Base-by-base conservation (phyloP, 305 asterid genomes). In the Fraxinus xanthoxyloides region DNA sequence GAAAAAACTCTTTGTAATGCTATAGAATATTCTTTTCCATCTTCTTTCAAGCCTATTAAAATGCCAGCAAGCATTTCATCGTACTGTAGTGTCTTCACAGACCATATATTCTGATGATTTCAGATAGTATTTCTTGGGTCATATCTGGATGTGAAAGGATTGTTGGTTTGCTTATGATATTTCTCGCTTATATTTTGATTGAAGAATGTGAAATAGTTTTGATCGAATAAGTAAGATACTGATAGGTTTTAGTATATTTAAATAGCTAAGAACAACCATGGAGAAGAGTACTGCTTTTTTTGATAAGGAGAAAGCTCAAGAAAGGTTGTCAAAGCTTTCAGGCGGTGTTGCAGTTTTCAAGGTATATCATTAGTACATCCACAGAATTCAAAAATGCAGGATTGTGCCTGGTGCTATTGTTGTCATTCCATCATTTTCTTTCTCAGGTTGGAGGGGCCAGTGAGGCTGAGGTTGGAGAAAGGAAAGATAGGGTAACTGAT, bases 261-360 rank as follows among this genome's bases (percentile, higher is more conserved):
- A 82, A 84, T 93, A 93, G 97, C 93, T 94, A 83, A 91, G 98
- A 82, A 77, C 90, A 77, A 84, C 92, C 79, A 82, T 93, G 88
- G 90, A 93, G 86, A 89, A 85, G 80, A 93, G 96, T 82, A 84
- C 88, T 79, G 92, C 97, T 67, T 67, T 85, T 85, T 94, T 94
- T 84, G 98, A 94, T 86, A 93, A 89, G 91, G 98, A 94, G 90
- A 94, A 94, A 92, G 95, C 97, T 1, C 97, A 92, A 86, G 97
- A 94, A 82, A 86, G 97, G 72, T 89, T 93, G 85, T 94, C 97
- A 65, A 94, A 94, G 89, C 90, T 94, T 85, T 92, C 98, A 38
- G 97, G 97, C n/a, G 98, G 97, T 86, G 98, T 93, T 86, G 98
- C 98, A 40, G 95, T 94, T 84, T 93, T 94, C 85, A 94, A 90